phyloP scores from a whole-genome alignment of 169 alveolate genomes.

The Plasmodium vinckei region DNA sequence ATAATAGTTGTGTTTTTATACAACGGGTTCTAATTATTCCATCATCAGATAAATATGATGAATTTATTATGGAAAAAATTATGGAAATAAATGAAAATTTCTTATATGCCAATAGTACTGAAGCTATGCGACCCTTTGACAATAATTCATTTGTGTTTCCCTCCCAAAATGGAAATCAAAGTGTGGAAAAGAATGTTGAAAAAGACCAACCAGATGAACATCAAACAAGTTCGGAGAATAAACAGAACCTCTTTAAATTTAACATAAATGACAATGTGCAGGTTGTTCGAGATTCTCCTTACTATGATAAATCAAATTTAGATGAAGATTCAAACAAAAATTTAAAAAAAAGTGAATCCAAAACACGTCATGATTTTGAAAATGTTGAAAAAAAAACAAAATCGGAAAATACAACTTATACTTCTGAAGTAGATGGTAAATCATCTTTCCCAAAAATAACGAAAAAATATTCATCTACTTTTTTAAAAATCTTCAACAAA shows the following conservation, averaged over 20 bases:
- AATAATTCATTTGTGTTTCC: neutral
- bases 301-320: slow-evolving; percentile 1
- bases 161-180: too few relatives aligned
- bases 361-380: neutral
- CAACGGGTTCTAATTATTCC: slow-evolving; percentile 73
- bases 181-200: neutral
- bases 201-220: neutral
- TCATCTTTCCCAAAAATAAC: neutral
- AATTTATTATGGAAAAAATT: slow-evolving; percentile 40
- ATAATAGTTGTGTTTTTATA: slow-evolving; percentile 64
- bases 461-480: slow-evolving; percentile 40
- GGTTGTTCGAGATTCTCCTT: slow-evolving; percentile 11
- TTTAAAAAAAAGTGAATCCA: neutral
- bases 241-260: neutral
- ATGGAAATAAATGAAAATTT: slow-evolving; percentile 66
- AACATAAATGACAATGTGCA: neutral
- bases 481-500: slow-evolving; percentile 46
- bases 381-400: neutral
- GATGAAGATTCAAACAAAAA: neutral
- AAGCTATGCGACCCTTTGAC: neutral
- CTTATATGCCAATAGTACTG: slow-evolving; percentile 6
- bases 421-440: neutral
- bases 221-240: neutral
- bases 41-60: slow-evolving; percentile 36
- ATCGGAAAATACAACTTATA: neutral